Percentiles rank a stretch among this genome's conserved stretches.
Evolutionary conservation across 2,329 filamentous ascomycete species (phyloP).

Genomic region (Ceratocystis smalleyi): DNA sequence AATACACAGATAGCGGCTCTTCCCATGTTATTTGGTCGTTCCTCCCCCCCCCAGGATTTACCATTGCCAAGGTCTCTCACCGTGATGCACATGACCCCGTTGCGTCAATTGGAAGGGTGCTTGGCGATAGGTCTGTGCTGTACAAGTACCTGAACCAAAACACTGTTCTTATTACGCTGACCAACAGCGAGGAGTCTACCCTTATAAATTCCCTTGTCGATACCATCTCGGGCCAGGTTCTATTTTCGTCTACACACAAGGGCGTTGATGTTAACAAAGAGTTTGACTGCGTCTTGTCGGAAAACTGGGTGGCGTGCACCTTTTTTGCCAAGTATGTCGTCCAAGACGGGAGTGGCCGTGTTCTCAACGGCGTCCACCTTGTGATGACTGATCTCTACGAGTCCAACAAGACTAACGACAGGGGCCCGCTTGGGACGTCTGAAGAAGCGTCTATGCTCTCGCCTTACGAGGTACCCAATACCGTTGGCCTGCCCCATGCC

Average conservation of each 20-base stretch:
- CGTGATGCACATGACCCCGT: slow-evolving; percentile 67
- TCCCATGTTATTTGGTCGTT: slow-evolving; percentile 54
- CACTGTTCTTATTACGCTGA: slow-evolving; percentile 57
- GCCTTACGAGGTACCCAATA: slow-evolving; percentile 41
- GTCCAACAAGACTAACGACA: slow-evolving; percentile 66
- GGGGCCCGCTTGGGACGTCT: slow-evolving; percentile 54
- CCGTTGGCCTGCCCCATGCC: slow-evolving; percentile 52
- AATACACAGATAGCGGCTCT: slow-evolving; percentile 31
- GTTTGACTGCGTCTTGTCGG: slow-evolving; percentile 64
- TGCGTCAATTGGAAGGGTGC: slow-evolving; percentile 84
- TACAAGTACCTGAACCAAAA: slow-evolving; percentile 97
- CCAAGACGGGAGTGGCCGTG: slow-evolving; percentile 31
- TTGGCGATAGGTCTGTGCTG: slow-evolving; percentile 79
- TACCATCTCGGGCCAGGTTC: slow-evolving; percentile 65
- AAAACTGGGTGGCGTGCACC: slow-evolving; percentile 92
- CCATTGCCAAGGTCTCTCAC: slow-evolving; percentile 51
- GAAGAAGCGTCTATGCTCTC: slow-evolving; percentile 60
- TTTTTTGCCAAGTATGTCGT: slow-evolving; percentile 50
- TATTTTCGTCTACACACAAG: slow-evolving; percentile 54
- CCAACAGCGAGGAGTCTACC: slow-evolving; percentile 40
- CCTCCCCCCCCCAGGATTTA: slow-evolving; percentile 46
- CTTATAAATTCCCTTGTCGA: slow-evolving; percentile 71
- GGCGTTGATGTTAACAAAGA: slow-evolving; percentile 60
- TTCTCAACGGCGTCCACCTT: slow-evolving; percentile 74
- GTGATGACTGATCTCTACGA: slow-evolving; percentile 82